Evolutionary conservation across 352 stramenopile species (phyloP), one percentile per base, ranked within the genome.

Genomic region (Pythium volutum): DNA sequence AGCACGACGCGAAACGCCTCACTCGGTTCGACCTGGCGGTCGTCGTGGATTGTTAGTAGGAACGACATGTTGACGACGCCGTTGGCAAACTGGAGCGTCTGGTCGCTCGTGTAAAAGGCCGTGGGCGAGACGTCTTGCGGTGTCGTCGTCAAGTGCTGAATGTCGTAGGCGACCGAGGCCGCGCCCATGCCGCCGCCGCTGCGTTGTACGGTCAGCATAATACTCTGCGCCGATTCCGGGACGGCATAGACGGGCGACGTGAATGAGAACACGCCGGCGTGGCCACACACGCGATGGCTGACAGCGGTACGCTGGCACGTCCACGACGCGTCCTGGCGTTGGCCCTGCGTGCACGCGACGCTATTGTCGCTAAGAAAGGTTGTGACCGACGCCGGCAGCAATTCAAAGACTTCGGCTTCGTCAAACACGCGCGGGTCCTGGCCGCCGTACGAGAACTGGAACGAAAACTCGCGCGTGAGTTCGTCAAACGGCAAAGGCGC

Each of bases 11-110:
- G 73, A 50, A 96, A 94, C 1, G 64, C 74, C 55, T 95, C 84
- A 54, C 94, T 67, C 7, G 46, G 67, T 27, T 96, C 83, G 3
- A 82, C 56, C 29, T 83, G 42, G 29, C 85, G 81, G 56, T 98
- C 89, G 57, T 98, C 91, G 62, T 98, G 89, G 56, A 98, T 96
- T 20, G 89, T 93, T 23, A 98, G 57, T 26, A 91, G 64, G 70
- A 98, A 97, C 29, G 83, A 84, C 36, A 96, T 76, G 25, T 87
- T 75, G 18, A 98, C 75, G 22, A 97, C 77, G 6, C 87, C 90
- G 16, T 78, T 73, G 0, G 60, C 63, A 59, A 98, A 98, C 29
- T 79, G 66, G 9, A 98, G 66, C 33, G 67, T 76, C 67, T 89
- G 84, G 26, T 72, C 79, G 46, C 73, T 81, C 15, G 93, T 98